These are phyloP conservation scores for Wickerhamomyces xylosicus DNA, from an alignment of 805 yeast genomes.

Conservation along the genomic window DNA sequence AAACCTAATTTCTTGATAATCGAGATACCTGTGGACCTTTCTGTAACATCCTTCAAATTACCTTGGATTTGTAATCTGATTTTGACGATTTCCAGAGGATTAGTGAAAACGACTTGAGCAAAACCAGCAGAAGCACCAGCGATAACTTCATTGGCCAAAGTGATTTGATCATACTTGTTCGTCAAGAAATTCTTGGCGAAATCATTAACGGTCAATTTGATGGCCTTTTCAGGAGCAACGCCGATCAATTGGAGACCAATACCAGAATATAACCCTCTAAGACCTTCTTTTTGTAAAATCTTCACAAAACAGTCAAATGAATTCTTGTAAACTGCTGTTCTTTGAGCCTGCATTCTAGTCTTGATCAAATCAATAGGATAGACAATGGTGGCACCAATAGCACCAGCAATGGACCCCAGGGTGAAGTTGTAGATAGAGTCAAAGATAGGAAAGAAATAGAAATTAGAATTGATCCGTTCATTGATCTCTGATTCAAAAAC, in stretches of 20 bases:
- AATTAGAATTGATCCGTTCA: conserved; percentile 19
- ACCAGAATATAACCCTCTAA: conserved; percentile 83
- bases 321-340: conserved; percentile 61
- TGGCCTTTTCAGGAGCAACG: conserved; percentile 98
- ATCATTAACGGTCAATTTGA: conserved; percentile 90
- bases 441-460: conserved; percentile 52
- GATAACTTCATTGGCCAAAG: conserved; percentile 54
- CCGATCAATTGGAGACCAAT: conserved; percentile 91
- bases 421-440: conserved; percentile 82
- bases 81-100: conserved; percentile 92
- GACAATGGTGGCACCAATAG: conserved; percentile 96
- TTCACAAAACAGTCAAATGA: conserved; percentile 81
- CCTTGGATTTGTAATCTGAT: conserved; percentile 94
- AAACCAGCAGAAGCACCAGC: conserved; percentile 96
- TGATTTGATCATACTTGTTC: conserved; percentile 35
- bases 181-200: conserved; percentile 67
- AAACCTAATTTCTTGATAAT: conserved; percentile 75
- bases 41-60: conserved; percentile 28
- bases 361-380: conserved; percentile 94
- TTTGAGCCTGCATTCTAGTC: conserved; percentile 96
- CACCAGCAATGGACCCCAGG: conserved; percentile 92
- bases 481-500: conserved; percentile 11
- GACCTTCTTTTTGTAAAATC: conserved; percentile 68
- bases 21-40: conserved; percentile 40
- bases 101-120: conserved; percentile 92